Conservation (phyloP, 768 basidiomycete genomes). For the Termitomyces sp. region DNA sequence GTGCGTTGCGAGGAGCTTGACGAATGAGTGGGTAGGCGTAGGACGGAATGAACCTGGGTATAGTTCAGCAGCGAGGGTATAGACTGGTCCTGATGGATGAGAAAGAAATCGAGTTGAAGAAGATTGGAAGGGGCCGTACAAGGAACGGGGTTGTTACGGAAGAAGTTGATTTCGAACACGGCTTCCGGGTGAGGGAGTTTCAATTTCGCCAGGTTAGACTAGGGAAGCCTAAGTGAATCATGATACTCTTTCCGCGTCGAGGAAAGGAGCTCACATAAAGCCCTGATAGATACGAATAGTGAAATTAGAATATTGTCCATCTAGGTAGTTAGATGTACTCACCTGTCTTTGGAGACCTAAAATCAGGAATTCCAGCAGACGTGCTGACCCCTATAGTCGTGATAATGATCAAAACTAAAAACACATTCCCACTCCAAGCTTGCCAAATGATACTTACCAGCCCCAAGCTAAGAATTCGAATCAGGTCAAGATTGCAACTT, state of each 20-base stretch:
- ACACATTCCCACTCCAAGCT: no score
- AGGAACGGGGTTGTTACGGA: conserved; percentile 72
- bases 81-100: conserved; percentile 45
- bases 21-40: conserved; percentile 86
- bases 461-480: conserved; percentile 45
- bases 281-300: conserved; percentile 23
- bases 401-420: background rate
- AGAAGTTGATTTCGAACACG: conserved; percentile 89
- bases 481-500: background rate
- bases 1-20: conserved; percentile 71
- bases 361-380: conserved; percentile 84
- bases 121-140: conserved; percentile 40
- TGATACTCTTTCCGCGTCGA: background rate
- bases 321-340: conserved; percentile 12
- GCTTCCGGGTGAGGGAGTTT: conserved; percentile 92
- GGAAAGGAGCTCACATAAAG: conserved; percentile 39
- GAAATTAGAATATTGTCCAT: background rate
- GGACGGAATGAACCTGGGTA: conserved; percentile 90
- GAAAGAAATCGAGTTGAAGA: background rate
- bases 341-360: conserved; percentile 83
- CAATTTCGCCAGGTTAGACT: conserved; percentile 74
- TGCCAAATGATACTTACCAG: conserved; percentile 37
- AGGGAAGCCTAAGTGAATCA: background rate
- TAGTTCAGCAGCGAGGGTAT: conserved; percentile 87
- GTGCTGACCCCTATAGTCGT: conserved; percentile 57